Evolutionary conservation across 2,329 filamentous ascomycete genomes (phyloP), one percentile per base, ranked within the genome.

Genomic region (Phialemoniopsis sp.): DNA sequence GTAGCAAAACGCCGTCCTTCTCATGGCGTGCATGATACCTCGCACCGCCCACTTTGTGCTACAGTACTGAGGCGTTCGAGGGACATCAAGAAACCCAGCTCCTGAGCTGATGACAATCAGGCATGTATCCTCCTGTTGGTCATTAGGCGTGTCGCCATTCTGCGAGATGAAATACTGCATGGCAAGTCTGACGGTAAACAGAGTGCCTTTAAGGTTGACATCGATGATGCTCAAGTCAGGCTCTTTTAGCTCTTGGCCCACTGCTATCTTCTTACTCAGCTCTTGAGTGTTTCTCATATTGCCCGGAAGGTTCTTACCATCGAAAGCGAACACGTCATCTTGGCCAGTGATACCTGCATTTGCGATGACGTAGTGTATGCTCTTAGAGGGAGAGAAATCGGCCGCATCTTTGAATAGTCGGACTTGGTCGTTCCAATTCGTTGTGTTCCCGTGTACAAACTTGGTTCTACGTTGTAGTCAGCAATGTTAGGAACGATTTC

Each of bases 21-120:
- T 49, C 3, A 52, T 65, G 2, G 56, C 63, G 7, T 58, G 51
- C 62, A 72, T 68, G 37, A 72, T 56, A 0, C 67, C 69, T 6
- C 67, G 52, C 1, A 66, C 58, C n/a, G n/a, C 69, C 39, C 63
- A 69, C 45, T 70, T 70, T 6, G 60, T 70, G 31, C 56, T 57
- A 13, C 63, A 70, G 42, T 69, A 67, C 43, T 64, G 54, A 47
- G 57, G 58, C 29, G 59, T 60, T 13, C 64, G 60, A 18, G 64
- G 64, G 8, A 61, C 62, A 42, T 74, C 72, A 34, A 71, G 62
- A 49, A 63, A 75, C 0, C 60, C 64, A 1, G 67, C 67, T 50
- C 74, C 61, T 39, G 65, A 70, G 5, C 66, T 66, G 1, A 64
- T 72, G 16, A 75, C 64, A 34, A 75, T 67, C 29, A 76, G 63